These are phyloP conservation scores for Plasmodium gaboni DNA, from an alignment of 169 alveolate genomes.

Conservation along the genomic window DNA sequence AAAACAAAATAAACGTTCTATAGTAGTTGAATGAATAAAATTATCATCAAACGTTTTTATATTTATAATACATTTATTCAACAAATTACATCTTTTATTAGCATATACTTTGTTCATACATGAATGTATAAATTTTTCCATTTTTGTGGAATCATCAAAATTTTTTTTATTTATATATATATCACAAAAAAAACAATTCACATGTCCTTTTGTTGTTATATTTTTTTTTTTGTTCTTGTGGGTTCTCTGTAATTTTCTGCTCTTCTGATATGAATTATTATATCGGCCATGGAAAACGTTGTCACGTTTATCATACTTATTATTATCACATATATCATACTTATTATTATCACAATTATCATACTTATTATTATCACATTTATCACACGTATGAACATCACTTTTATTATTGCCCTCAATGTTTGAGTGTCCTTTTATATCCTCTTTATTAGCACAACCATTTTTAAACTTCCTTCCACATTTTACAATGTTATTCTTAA, in stretches of 20 bases:
- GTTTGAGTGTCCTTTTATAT: no score
- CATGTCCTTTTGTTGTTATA: background rate
- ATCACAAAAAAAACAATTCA: slow-evolving; percentile 47
- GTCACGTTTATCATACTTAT: no score
- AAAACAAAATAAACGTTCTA: slow-evolving; percentile 64
- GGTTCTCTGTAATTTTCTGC: no score
- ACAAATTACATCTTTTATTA: slow-evolving; percentile 11
- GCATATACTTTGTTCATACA: slow-evolving; percentile 53
- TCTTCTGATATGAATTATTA: no score
- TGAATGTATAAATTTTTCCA: slow-evolving; percentile 43
- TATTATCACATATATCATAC: background rate
- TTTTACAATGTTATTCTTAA: slow-evolving; percentile 15
- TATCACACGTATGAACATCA: background rate
- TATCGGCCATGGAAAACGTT: no score
- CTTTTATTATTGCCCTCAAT: background rate
- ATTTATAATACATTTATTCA: slow-evolving; percentile 70
- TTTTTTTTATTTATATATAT: slow-evolving; percentile 18
- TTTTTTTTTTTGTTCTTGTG: background rate
- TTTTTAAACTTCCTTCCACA: background rate
- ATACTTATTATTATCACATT: background rate
- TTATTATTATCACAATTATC: background rate
- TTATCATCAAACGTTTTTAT: slow-evolving; percentile 69
- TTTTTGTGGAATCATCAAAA: background rate
- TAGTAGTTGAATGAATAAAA: slow-evolving; percentile 57
- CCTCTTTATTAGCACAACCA: no score